Evolutionary conservation across 768 basidiomycete species (phyloP), one percentile per base, ranked within the genome.

Genomic region (Bullera alba): DNA sequence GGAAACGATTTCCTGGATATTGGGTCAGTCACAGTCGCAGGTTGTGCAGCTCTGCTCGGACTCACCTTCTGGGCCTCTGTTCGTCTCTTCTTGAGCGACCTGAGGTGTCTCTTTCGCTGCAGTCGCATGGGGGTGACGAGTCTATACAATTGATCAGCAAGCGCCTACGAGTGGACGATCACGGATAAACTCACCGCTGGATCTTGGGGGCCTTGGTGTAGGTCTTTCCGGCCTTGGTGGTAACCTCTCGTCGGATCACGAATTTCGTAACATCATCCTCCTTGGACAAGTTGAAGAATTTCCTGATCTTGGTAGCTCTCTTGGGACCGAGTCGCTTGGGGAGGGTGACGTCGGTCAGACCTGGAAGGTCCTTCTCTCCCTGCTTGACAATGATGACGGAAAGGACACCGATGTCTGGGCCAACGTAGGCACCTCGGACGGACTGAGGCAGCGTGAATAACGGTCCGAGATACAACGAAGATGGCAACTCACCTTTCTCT

Each of bases 171-270:
- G 26, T 12, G 14, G 21, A 28, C 10, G 26, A 27, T 12, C 3
- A 42, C 16, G n/a, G 14, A 21, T 5, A 38, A 48, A 48, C 50
- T 48, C 46, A 56, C 55, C 77, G 8, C 19, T 95, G 90, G 74
- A 96, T 95, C 79, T 93, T 93, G 69, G 92, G 90, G 65, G 92
- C 89, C 79, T 99, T 99, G 77, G 85, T 88, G 77, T 91, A 93
- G 38, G 91, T 85, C 79, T 95, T 95, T 50, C 73, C 75, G 66
- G 74, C 72, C 80, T 93, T 95, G 84, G 92, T 95, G 69, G 78
- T 83, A 38, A 97, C 89, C 77, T 95, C 91, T 62, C 92, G 79
- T 65, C 90, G 79, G 65, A 96, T 83, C 32, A 54, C 92, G 75
- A 93, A 96, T 77, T 95, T 92, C 77, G 88, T 83, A 53, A 99